Percentiles rank a stretch among this genome's conserved stretches.
Evolutionary conservation across 2,329 filamentous ascomycete species (phyloP).

Genomic region (Tetracladium maxilliforme): DNA sequence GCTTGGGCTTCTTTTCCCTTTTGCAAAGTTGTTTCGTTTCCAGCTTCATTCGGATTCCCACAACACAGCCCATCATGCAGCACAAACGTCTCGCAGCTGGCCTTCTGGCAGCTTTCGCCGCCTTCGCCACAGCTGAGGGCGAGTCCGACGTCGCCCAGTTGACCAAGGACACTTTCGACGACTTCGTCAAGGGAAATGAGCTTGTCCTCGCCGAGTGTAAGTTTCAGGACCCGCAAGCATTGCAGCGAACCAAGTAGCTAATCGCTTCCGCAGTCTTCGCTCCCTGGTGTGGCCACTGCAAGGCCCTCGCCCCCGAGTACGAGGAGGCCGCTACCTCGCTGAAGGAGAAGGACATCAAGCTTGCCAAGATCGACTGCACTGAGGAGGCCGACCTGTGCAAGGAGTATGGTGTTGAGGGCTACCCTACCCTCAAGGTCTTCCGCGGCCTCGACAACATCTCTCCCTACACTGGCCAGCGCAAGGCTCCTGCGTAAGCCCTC

Average conservation of each 20-base stretch:
- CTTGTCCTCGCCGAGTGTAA: conserved; percentile 90
- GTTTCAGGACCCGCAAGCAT: conserved; percentile 16
- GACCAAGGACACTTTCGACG: conserved; percentile 73
- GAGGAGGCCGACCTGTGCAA: conserved; percentile 87
- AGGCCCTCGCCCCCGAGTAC: conserved; percentile 88
- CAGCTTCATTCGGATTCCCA: no score
- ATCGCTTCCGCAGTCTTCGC: conserved; percentile 57
- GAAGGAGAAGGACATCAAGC: conserved; percentile 76
- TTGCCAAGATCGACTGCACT: conserved; percentile 90
- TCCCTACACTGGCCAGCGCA: conserved; percentile 80
- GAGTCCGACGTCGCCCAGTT: conserved; percentile 74
- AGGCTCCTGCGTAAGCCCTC: conserved; percentile 54
- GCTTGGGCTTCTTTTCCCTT: no score
- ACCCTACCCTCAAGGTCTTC: conserved; percentile 99
- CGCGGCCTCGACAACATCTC: conserved; percentile 68
- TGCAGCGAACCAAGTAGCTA: conserved; percentile 12
- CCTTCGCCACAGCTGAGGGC: conserved; percentile 43
- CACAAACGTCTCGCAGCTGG: no score
- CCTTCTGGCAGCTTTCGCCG: no score
- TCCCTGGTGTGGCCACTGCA: conserved; percentile 95
- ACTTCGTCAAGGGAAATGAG: conserved; percentile 73
- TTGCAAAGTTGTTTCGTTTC: no score
- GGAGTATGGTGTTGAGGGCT: conserved; percentile 83
- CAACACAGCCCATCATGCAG: no score
- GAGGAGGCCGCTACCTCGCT: conserved; percentile 72